Conservation (phyloP, 805 yeast species). For the Candida fluviatilis region DNA sequence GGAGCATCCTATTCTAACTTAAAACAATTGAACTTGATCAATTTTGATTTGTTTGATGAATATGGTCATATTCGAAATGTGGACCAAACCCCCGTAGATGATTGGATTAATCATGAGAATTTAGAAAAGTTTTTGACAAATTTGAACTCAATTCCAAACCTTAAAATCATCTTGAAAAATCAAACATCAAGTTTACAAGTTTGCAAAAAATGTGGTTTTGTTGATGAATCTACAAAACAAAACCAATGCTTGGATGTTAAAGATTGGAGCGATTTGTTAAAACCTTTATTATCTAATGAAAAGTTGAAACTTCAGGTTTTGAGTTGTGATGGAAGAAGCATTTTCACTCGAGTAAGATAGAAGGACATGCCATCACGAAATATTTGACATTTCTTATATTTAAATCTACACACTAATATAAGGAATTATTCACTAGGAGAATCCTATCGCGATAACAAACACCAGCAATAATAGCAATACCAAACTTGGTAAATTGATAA, state of each 20-base stretch:
- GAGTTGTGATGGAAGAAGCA: not conserved
- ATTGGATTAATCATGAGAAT: conserved; percentile 13
- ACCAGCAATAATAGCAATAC: not conserved
- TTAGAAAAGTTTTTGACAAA: conserved; percentile 1
- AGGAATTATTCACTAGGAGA: not conserved
- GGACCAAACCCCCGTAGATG: conserved; percentile 10
- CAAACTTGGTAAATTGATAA: not conserved
- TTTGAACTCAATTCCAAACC: conserved; percentile 6
- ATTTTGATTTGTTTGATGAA: conserved; percentile 27
- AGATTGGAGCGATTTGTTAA: not conserved
- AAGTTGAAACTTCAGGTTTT: not conserved
- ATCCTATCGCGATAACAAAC: not conserved
- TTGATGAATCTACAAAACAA: not conserved
- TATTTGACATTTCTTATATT: too few species aligned
- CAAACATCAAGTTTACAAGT: not conserved
- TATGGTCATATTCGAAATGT: conserved; percentile 14
- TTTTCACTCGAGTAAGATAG: conserved; percentile 2
- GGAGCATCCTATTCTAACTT: conserved; percentile 29
- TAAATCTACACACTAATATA: not conserved
- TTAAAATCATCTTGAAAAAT: conserved; percentile 1
- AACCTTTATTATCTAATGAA: conserved; percentile 2
- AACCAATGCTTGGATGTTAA: not conserved
- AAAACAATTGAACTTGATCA: conserved; percentile 20
- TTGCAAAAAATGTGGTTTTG: conserved; percentile 2
- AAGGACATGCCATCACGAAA: too few species aligned